Evolutionary conservation across 306 rosid species (phyloP), one percentile per base, ranked within the genome.

Genomic region (Carpinus fangiana): DNA sequence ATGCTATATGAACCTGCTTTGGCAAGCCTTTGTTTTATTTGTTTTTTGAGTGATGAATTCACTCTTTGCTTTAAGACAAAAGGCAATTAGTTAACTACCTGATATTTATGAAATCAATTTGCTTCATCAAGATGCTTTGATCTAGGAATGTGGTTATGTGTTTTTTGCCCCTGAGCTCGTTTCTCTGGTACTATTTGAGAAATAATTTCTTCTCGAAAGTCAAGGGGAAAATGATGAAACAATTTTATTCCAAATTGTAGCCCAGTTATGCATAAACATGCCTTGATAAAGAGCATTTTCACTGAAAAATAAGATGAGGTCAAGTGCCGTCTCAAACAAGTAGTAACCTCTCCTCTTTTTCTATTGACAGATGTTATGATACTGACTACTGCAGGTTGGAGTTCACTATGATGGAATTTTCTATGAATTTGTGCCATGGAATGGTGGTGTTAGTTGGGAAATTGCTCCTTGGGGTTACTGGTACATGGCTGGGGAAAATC

Each of bases 371-470:
- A 66, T 38, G 52, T 31, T 78, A 50, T 82, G 76, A 72, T 84
- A 75, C 75, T 80, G 64, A 80, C 28, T 84, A 70, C 8, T 76
- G 80, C 95, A 94, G 98, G 84, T 94, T 80, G 98, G 97, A 80
- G 82, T 94, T 76, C 98, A 92, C 71, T 84, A 38, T 81, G 92
- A 81, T 79, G 98, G 98, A 75, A 88, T 53, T 2, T 92, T 92
- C 73, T 90, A 94, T 81, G 97, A 94, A 82, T 92, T 92, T 83
- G 97, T 90, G 76, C 98, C 98, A 18, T 94, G 98, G 98, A 89
- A 88, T 81, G 93, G 97, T 78, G 75, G 50, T 82, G 88, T 94
- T 45, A 79, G 73, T 75, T 94, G 97, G 98, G 97, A 94, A 87
- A 50, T 94, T 61, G n/a, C 90, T 86, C 80, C 90, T 71, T 92